These are phyloP conservation scores for Talaromyces sp. DNA, from an alignment of 2,329 filamentous ascomycete species.

Conservation along the genomic window DNA sequence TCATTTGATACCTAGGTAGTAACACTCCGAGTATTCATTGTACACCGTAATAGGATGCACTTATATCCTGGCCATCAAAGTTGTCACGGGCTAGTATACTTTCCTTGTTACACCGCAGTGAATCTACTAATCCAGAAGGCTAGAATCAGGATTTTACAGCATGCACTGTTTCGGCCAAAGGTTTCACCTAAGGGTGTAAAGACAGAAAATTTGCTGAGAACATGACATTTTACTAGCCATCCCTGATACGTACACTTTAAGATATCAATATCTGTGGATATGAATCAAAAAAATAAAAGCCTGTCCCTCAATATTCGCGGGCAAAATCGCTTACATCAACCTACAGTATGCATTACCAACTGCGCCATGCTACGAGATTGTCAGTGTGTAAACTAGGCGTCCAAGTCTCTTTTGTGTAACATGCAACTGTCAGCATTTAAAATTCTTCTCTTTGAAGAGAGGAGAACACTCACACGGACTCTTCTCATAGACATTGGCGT, in stretches of 20 bases:
- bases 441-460: background rate
- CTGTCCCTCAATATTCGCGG: background rate
- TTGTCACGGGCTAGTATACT: background rate
- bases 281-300: background rate
- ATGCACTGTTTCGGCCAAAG: background rate
- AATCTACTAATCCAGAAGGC: background rate
- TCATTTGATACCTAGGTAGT: background rate
- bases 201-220: background rate
- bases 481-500: background rate
- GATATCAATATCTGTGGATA: background rate
- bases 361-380: background rate
- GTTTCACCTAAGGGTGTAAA: background rate
- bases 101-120: background rate
- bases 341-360: background rate
- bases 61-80: too few relatives aligned
- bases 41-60: too few relatives aligned
- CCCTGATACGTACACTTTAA: background rate
- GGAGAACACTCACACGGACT: background rate
- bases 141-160: background rate
- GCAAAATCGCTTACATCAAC: background rate
- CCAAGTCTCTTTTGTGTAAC: background rate
- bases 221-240: background rate
- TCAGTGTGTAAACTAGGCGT: background rate
- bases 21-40: background rate
- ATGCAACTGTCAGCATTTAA: background rate